Evolutionary conservation across 1,284 basidiomycete genomes (phyloP).

Genomic region (Pseudozyma sp.): DNA sequence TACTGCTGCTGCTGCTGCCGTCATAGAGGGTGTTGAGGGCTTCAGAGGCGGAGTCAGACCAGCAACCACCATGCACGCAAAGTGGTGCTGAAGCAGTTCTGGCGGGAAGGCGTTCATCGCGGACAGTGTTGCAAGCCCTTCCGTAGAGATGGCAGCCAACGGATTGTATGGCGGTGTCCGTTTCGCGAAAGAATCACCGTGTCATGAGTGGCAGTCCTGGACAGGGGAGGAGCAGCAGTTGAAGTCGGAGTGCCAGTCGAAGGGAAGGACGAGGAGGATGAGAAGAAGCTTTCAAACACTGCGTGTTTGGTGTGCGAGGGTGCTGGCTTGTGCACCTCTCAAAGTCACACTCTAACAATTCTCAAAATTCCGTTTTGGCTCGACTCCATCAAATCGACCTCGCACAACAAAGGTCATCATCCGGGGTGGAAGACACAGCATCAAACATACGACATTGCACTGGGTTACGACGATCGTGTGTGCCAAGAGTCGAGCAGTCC

Average conservation of each 20-base stretch:
- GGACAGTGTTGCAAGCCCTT: background rate
- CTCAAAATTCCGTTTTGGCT: too few relatives aligned
- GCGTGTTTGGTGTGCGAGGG: background rate
- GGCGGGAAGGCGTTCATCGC: conserved; percentile 63
- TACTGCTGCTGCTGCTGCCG: conserved; percentile 7
- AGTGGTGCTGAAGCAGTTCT: conserved; percentile 63
- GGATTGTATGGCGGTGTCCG: background rate
- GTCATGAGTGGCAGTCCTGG: background rate
- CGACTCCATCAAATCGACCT: too few relatives aligned
- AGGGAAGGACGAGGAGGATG: background rate
- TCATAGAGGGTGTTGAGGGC: conserved; percentile 2
- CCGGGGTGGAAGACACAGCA: too few relatives aligned
- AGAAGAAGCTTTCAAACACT: conserved; percentile 11
- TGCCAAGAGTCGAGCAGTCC: background rate
- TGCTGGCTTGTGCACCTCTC: conserved; percentile 28
- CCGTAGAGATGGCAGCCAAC: background rate
- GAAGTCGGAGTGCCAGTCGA: background rate
- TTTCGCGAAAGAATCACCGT: background rate
- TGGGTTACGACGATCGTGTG: background rate
- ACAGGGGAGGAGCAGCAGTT: background rate
- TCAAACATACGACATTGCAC: background rate
- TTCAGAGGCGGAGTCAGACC: conserved; percentile 49
- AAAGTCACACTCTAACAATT: background rate
- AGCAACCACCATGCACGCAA: conserved; percentile 61
- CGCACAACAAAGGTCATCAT: too few relatives aligned